These are phyloP conservation scores for Micromonas pusilla DNA, from an alignment of 139 green algal species.

Conservation along the genomic window DNA sequence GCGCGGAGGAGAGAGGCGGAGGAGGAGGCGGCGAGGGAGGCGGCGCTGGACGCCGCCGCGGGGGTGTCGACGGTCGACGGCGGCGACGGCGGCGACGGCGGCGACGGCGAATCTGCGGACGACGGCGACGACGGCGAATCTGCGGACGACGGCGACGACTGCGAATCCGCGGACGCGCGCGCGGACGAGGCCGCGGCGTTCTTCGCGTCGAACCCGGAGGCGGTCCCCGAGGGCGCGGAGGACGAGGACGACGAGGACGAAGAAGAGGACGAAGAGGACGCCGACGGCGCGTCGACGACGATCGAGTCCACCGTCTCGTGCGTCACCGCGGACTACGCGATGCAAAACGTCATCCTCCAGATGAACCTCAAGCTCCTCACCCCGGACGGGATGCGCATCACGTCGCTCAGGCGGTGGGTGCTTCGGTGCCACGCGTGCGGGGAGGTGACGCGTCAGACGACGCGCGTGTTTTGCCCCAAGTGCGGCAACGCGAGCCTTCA, in stretches of 20 bases:
- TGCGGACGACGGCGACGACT: no score
- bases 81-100: not conserved
- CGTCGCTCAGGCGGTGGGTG: slow-evolving; percentile 47
- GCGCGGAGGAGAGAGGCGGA: not conserved
- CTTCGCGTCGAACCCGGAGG: not conserved
- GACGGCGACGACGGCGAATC: not conserved
- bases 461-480: slow-evolving; percentile 82
- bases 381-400: slow-evolving; percentile 68
- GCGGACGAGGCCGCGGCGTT: not conserved
- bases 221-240: not conserved
- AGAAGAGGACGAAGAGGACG: not conserved
- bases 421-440: slow-evolving; percentile 78
- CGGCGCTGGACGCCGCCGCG: not conserved
- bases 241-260: not conserved
- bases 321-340: slow-evolving; percentile 88
- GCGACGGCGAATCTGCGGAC: not conserved
- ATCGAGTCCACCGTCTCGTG: slow-evolving; percentile 47
- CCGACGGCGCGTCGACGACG: slow-evolving; percentile 8
- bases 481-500: slow-evolving; percentile 83
- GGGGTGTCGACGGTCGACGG: not conserved
- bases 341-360: slow-evolving; percentile 93
- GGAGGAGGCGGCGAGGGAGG: not conserved
- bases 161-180: not conserved
- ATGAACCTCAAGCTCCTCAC: slow-evolving; percentile 49
- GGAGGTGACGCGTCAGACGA: slow-evolving; percentile 33